Percentiles rank a stretch among this genome's conserved stretches.
phyloP scores from a whole-genome alignment of 805 yeast genomes.

The Saccharomycopsis fodiens region DNA sequence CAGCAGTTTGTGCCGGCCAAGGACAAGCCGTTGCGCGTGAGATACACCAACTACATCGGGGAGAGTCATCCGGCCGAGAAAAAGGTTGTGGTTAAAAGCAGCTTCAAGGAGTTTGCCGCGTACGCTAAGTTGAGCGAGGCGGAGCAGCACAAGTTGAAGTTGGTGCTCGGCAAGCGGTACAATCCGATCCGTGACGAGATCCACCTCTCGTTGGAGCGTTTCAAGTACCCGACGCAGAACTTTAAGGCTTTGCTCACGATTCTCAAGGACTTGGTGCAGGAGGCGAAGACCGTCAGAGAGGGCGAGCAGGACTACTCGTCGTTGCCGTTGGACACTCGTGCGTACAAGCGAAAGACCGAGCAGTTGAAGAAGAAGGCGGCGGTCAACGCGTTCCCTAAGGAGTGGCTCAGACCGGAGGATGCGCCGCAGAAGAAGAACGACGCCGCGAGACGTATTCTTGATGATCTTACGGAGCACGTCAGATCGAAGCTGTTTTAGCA shows the following conservation, averaged over 20 bases:
- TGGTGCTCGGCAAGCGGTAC: conserved; percentile 74
- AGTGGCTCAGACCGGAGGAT: conserved; percentile 71
- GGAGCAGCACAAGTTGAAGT: conserved; percentile 65
- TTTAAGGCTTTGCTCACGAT: conserved; percentile 63
- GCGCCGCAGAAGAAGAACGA: conserved; percentile 41
- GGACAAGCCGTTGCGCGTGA: conserved; percentile 51
- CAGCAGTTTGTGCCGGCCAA: conserved; percentile 51
- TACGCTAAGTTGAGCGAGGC: conserved; percentile 45
- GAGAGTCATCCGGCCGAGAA: conserved; percentile 64
- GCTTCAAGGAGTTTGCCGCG: conserved; percentile 17
- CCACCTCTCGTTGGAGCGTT: conserved; percentile 57
- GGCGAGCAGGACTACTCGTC: conserved; percentile 53
- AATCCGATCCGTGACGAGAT: conserved; percentile 52
- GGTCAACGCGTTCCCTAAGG: conserved; percentile 56
- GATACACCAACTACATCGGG: conserved; percentile 67
- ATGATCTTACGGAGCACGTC: background rate
- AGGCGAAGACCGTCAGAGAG: conserved; percentile 48
- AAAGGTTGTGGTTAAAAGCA: conserved; percentile 56
- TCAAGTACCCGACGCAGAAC: conserved; percentile 78
- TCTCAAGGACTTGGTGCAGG: conserved; percentile 51
- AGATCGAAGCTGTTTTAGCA: too few relatives aligned
- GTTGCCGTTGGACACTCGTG: conserved; percentile 72
- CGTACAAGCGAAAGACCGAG: conserved; percentile 35
- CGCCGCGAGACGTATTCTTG: conserved; percentile 5
- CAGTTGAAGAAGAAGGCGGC: conserved; percentile 33